These are phyloP conservation scores for Euphorbia peplus DNA, from an alignment of 345 rosid species.

Conservation along the genomic window DNA sequence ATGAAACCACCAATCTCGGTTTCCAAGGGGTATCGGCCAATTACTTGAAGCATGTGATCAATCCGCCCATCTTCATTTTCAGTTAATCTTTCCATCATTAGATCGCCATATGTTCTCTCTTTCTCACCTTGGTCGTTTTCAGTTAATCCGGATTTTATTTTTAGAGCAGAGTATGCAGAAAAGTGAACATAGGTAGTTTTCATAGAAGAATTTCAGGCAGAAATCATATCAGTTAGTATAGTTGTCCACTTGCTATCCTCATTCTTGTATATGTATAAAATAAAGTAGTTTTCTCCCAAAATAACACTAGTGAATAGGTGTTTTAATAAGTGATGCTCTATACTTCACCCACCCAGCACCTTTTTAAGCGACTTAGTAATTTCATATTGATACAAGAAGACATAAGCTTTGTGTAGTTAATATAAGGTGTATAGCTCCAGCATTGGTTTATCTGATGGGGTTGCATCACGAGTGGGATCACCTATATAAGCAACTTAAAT, in stretches of 20 bases:
- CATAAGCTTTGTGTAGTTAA: slow-evolving; percentile 84
- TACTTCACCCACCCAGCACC: slow-evolving; percentile 8
- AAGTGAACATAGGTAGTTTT: too few relatives aligned
- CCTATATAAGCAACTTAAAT: slow-evolving; percentile 1
- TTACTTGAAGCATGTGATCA: slow-evolving; percentile 93
- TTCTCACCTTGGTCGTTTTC: slow-evolving; percentile 45
- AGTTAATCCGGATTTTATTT: neutral
- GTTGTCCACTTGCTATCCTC: too few relatives aligned
- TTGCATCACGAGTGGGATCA: slow-evolving; percentile 12
- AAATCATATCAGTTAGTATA: neutral
- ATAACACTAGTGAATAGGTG: neutral
- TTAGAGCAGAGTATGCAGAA: neutral
- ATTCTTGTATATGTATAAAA: too few relatives aligned
- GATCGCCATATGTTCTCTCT: slow-evolving; percentile 68
- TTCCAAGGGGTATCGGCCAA: too few relatives aligned
- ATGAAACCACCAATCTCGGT: too few relatives aligned
- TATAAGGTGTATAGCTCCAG: slow-evolving; percentile 65
- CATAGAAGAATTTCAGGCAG: too few relatives aligned
- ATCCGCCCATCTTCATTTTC: slow-evolving; percentile 79
- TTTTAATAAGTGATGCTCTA: neutral
- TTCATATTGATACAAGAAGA: slow-evolving; percentile 7
- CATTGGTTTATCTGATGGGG: slow-evolving; percentile 24
- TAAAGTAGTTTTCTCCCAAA: too few relatives aligned
- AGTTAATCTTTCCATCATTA: slow-evolving; percentile 80
- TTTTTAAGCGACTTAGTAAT: neutral